Evolutionary conservation across 2,329 filamentous ascomycete genomes (phyloP), one percentile per base, ranked within the genome.

Genomic region (Eutypa lata): DNA sequence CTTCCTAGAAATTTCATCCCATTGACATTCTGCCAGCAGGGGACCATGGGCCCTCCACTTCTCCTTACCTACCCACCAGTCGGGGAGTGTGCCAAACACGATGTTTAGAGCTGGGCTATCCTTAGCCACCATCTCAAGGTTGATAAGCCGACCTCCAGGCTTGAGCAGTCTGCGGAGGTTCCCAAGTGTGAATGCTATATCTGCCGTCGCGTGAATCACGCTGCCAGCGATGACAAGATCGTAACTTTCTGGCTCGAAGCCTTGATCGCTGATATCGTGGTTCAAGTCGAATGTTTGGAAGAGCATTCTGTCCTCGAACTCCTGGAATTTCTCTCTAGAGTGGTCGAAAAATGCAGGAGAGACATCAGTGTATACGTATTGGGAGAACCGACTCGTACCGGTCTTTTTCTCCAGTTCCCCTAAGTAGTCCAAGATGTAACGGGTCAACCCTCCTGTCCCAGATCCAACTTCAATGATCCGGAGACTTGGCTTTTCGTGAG

Each of bases 211-310:
- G 22, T 61, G 60, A 0, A 63, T 44, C 5, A 60, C 56, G 35
- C 50, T 54, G 21, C 37, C 51, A 7, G 60, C 60, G 3, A 62
- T 2, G 16, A 62, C 24, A 8, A 58, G 19, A 22, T 62, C 60
- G 31, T 60, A 60, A 1, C 46, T 26, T 1, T 28, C 52, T 3
- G 13, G 14, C 1, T 28, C 16, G 19, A 37, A 57, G 3, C 53
- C 58, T 45, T 62, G 58, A 6, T 48, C 50, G 1, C 26, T 28
- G 11, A 51, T 49, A 26, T 55, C 52, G 1, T 26, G 22, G 11
- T 68, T 56, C 0, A 72, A 53, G 18, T 64, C 56, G 1, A 61
- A 52, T 0, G 38, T 43, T 1, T 37, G 22, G 33, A 58, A 61
- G 2, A 33, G 49, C 53, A 61, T 58, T 22, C 54, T 53, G 2